Conservation (phyloP, 305 asterid species). For the Fraxinus angustifolia region DNA sequence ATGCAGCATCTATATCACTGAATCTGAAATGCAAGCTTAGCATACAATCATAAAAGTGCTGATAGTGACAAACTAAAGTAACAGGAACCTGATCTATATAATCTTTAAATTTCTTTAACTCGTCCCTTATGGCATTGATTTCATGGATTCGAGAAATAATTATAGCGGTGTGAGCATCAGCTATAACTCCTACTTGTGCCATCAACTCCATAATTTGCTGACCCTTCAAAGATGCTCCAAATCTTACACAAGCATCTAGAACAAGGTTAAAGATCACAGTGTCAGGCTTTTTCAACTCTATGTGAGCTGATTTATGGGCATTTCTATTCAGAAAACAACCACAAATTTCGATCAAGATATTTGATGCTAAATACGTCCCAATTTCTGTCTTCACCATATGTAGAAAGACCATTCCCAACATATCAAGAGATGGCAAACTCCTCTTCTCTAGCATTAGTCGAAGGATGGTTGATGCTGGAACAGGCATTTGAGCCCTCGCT, state of each 20-base stretch:
- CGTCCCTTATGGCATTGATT: slow-evolving; percentile 63
- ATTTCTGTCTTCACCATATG: slow-evolving; percentile 70
- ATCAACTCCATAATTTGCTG: slow-evolving; percentile 67
- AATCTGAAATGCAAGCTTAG: slow-evolving; percentile 67
- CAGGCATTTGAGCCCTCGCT: slow-evolving; percentile 74
- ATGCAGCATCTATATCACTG: slow-evolving; percentile 67
- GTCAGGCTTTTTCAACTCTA: slow-evolving; percentile 47
- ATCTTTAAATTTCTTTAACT: slow-evolving; percentile 60
- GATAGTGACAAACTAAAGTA: slow-evolving; percentile 40
- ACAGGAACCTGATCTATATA: slow-evolving; percentile 43
- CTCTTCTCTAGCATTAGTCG: slow-evolving; percentile 59
- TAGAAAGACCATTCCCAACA: slow-evolving; percentile 44
- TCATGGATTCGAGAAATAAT: slow-evolving; percentile 61
- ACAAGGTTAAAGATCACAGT: slow-evolving; percentile 65
- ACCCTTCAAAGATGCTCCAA: slow-evolving; percentile 58
- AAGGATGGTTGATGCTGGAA: slow-evolving; percentile 48
- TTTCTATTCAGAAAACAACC: slow-evolving; percentile 27
- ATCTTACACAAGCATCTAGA: slow-evolving; percentile 76
- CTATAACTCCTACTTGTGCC: slow-evolving; percentile 59
- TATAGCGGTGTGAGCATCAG: slow-evolving; percentile 63
- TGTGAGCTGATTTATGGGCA: slow-evolving; percentile 32
- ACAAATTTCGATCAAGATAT: slow-evolving; percentile 63
- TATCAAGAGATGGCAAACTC: slow-evolving; percentile 46
- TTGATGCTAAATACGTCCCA: slow-evolving; percentile 61
- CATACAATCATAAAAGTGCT: slow-evolving; percentile 62